A percentile compares a stretch with the other conserved stretches of the same genome.
Conservation (phyloP, 352 stramenopile genomes). For the Peronospora tabacina region DNA sequence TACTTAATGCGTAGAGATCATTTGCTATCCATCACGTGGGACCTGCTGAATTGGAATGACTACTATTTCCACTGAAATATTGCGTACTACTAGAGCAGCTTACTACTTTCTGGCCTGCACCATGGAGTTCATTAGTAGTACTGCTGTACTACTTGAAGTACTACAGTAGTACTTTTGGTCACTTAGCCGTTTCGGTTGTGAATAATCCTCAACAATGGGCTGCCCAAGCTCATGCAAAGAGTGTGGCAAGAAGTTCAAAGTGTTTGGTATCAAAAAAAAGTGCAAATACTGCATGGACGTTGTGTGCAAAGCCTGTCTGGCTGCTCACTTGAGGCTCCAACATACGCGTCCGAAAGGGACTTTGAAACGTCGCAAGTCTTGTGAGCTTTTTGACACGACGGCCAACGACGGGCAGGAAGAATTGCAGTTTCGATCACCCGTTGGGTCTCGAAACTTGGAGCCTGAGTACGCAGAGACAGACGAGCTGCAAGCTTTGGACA, state of each 20-base stretch:
- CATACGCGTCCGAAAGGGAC: constrained; percentile 28
- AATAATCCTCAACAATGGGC: constrained; percentile 24
- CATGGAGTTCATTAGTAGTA: too few species aligned
- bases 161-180: too few species aligned
- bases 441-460: constrained; percentile 14
- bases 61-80: too few species aligned
- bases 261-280: constrained; percentile 62
- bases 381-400: constrained; percentile 19
- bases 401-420: constrained; percentile 27
- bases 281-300: constrained; percentile 56
- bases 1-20: too few species aligned
- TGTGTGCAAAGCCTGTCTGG: constrained; percentile 54
- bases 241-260: constrained; percentile 71
- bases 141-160: too few species aligned
- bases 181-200: too few species aligned
- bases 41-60: too few species aligned
- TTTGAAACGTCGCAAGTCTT: constrained; percentile 18
- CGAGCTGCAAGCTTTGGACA: constrained; percentile 36
- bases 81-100: too few species aligned
- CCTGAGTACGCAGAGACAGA: constrained; percentile 29
- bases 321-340: constrained; percentile 39
- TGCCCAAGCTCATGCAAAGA: constrained; percentile 40
- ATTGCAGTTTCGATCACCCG: constrained; percentile 48
- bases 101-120: too few species aligned
- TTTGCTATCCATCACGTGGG: too few species aligned